phyloP scores from a whole-genome alignment of 495 filamentous ascomycete genomes.

The Apiosordaria backusii region DNA sequence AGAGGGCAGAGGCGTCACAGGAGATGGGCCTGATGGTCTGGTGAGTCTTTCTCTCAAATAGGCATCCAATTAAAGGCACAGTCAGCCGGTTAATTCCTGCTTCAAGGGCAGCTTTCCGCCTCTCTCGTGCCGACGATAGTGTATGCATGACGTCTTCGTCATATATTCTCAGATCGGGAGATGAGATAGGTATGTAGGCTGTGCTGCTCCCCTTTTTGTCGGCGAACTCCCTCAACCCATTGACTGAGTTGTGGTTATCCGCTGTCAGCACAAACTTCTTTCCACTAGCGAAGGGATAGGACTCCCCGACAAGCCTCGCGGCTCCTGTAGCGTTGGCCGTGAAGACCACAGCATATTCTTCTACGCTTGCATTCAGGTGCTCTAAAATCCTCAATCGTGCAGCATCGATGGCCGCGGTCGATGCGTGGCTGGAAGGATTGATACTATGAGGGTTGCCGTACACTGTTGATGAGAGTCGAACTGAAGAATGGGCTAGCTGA shows the following conservation, averaged over 20 bases:
- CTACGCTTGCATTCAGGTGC: conserved; percentile 54
- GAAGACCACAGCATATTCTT: conserved; percentile 60
- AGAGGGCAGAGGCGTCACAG: not conserved
- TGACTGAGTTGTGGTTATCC: conserved; percentile 40
- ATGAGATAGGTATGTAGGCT: conserved; percentile 22
- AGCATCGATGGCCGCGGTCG: conserved; percentile 45
- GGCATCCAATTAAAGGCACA: not conserved
- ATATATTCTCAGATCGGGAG: conserved; percentile 21
- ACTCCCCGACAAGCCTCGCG: conserved; percentile 54
- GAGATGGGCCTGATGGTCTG: not conserved
- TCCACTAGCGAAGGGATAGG: conserved; percentile 30
- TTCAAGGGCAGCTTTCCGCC: not conserved
- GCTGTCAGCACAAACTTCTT: conserved; percentile 26
- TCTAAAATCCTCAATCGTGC: conserved; percentile 45
- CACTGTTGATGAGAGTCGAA: conserved; percentile 34
- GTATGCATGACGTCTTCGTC: conserved; percentile 10
- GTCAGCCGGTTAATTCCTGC: not conserved
- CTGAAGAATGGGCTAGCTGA: conserved; percentile 27
- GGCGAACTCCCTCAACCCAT: conserved; percentile 35
- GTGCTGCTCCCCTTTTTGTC: conserved; percentile 10
- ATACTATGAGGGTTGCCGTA: conserved; percentile 60
- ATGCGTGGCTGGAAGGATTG: conserved; percentile 46
- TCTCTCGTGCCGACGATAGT: conserved; percentile 6
- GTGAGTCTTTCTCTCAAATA: not conserved
- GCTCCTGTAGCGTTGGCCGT: conserved; percentile 58